phyloP scores from a whole-genome alignment of 768 basidiomycete species.

The Clathrus columnatus region DNA sequence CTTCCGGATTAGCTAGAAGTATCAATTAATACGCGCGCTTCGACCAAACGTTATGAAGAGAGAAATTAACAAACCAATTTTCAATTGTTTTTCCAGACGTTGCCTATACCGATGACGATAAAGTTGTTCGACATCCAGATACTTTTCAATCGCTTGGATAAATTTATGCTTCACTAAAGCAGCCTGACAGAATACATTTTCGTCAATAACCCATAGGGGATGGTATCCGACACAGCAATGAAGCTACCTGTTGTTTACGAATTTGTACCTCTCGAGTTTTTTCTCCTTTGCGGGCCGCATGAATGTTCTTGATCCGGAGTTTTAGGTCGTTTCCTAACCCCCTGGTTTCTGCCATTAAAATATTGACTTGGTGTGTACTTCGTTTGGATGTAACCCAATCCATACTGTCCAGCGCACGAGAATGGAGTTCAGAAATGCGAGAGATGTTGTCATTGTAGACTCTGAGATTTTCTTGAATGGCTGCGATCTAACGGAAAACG shows the following conservation, averaged over 20 bases:
- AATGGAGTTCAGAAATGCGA: constrained; percentile 63
- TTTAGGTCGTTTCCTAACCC: constrained; percentile 48
- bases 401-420: constrained; percentile 65
- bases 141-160: constrained; percentile 65
- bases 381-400: constrained; percentile 59
- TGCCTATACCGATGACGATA: constrained; percentile 54
- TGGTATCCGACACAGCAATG: too few species aligned
- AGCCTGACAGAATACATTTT: too few species aligned
- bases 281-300: constrained; percentile 39
- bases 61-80: constrained; percentile 45
- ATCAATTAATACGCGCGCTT: neutral
- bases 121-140: constrained; percentile 67
- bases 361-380: constrained; percentile 48
- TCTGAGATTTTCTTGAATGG: constrained; percentile 61
- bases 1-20: constrained; percentile 29
- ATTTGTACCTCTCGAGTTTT: constrained; percentile 55
- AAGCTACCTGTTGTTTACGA: constrained; percentile 64
- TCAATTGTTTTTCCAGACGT: constrained; percentile 65
- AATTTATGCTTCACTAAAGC: constrained; percentile 61
- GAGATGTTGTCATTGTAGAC: constrained; percentile 62
- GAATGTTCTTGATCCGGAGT: constrained; percentile 48
- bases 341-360: constrained; percentile 51
- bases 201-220: too few species aligned
- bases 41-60: neutral
- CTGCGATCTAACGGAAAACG: constrained; percentile 45